Conservation (phyloP, 371 early-diverging fungal species). For the Phascolomyces articulosus region DNA sequence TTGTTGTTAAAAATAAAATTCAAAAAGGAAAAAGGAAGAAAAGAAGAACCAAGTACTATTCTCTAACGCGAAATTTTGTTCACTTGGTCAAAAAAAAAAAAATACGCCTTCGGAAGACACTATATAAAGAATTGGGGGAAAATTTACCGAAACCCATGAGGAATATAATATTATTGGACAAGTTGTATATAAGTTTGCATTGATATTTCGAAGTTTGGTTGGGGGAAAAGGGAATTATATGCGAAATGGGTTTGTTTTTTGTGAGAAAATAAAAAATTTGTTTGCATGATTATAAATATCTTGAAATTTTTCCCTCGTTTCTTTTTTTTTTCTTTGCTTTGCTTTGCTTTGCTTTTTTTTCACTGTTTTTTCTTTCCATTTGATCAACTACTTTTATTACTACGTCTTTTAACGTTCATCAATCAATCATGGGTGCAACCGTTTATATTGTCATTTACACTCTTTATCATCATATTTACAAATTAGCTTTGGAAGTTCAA, state of each 20-base stretch:
- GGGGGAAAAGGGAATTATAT: neutral
- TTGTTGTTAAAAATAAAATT: neutral
- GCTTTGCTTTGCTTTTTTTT: slow-evolving; percentile 4
- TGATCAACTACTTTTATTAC: no score
- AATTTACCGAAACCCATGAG: slow-evolving; percentile 4
- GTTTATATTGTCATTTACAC: slow-evolving; percentile 73
- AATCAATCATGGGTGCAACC: slow-evolving; percentile 28
- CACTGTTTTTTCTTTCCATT: neutral
- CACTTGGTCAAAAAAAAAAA: neutral
- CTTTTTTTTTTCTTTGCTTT: slow-evolving; percentile 2
- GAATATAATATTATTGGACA: neutral
- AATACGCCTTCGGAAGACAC: no score
- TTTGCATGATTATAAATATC: neutral
- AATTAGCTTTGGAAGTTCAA: slow-evolving; percentile 68
- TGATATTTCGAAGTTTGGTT: no score
- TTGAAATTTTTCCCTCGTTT: neutral
- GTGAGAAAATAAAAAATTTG: no score
- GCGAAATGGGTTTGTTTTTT: neutral
- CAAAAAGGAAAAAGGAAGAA: neutral
- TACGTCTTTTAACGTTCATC: no score
- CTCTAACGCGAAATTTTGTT: no score
- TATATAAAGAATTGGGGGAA: neutral
- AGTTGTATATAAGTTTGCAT: no score
- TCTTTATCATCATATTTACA: slow-evolving; percentile 76
- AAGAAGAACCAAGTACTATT: no score